phyloP scores from a whole-genome alignment of 805 yeast species.

The Yamadazyma kitorensis region DNA sequence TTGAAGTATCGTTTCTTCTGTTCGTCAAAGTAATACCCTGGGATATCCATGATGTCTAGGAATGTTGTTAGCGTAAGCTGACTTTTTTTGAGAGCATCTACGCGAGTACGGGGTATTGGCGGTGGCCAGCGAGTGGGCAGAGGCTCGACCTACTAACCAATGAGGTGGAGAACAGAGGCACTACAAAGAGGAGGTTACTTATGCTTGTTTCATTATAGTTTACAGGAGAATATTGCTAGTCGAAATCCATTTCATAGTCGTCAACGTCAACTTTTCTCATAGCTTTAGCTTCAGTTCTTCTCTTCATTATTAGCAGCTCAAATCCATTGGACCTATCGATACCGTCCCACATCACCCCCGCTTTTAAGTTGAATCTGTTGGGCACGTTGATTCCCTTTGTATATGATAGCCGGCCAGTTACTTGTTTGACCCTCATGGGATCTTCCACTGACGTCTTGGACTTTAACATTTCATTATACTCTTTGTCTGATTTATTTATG shows the following conservation, averaged over 20 bases:
- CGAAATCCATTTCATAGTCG: slow-evolving; percentile 18
- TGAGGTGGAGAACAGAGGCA: too few species aligned
- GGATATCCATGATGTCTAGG: slow-evolving; percentile 19
- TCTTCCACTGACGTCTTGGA: slow-evolving; percentile 10
- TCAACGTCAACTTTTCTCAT: slow-evolving; percentile 28
- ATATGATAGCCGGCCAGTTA: background rate
- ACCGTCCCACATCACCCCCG: slow-evolving; percentile 86
- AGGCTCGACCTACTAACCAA: too few species aligned
- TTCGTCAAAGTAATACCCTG: slow-evolving; percentile 32
- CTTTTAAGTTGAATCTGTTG: slow-evolving; percentile 72
- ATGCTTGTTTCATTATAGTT: too few species aligned
- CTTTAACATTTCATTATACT: slow-evolving; percentile 11
- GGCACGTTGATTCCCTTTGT: slow-evolving; percentile 48
- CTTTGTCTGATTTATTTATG: slow-evolving; percentile 9
- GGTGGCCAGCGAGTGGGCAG: too few species aligned
- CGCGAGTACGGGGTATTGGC: too few species aligned
- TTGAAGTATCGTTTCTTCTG: slow-evolving; percentile 28
- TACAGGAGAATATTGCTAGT: too few species aligned
- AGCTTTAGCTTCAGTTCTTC: slow-evolving; percentile 21
- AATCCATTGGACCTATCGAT: slow-evolving; percentile 87
- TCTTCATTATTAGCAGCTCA: slow-evolving; percentile 59
- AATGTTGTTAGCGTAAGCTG: background rate
- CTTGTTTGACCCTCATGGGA: slow-evolving; percentile 6
- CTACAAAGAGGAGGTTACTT: too few species aligned
- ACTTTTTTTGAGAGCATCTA: background rate